Conservation (phyloP, 805 yeast species). For the Lipomyces starkeyi region DNA sequence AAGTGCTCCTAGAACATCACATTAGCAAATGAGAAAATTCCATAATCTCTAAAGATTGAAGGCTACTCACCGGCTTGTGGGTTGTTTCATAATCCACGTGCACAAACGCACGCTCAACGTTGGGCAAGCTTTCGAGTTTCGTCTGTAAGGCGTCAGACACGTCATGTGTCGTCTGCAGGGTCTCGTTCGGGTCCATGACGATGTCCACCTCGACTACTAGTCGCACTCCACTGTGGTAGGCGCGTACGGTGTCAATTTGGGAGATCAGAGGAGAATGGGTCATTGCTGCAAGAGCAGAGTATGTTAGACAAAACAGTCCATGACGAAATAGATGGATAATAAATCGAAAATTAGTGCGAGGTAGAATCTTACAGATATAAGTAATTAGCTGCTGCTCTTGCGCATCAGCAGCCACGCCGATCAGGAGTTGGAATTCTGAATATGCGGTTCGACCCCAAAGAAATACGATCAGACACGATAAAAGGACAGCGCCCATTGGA, state of each 20-base stretch:
- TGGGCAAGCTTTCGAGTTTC: constrained; percentile 66
- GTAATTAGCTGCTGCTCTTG: constrained; percentile 60
- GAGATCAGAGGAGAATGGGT: constrained; percentile 63
- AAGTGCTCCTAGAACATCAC: constrained; percentile 4
- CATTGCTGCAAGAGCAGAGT: constrained; percentile 45
- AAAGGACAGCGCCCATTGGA: constrained; percentile 61
- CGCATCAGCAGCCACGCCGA: constrained; percentile 62
- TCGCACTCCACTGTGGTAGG: constrained; percentile 68
- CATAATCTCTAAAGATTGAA: neutral
- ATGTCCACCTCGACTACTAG: constrained; percentile 68
- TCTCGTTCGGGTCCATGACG: constrained; percentile 54
- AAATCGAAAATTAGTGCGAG: no score
- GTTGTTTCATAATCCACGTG: constrained; percentile 58
- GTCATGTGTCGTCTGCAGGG: constrained; percentile 64
- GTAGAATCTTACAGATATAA: constrained; percentile 47
- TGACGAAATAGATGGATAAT: neutral
- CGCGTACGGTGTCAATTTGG: constrained; percentile 60
- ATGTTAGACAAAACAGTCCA: neutral
- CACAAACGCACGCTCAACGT: constrained; percentile 70
- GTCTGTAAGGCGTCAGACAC: constrained; percentile 69
- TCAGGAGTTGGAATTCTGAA: constrained; percentile 64
- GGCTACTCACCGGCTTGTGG: constrained; percentile 11
- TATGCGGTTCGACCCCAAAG: constrained; percentile 60
- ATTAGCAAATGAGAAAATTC: neutral
- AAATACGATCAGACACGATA: constrained; percentile 57